A percentile compares a stretch with the other conserved stretches of the same genome.
Conservation (phyloP, 768 basidiomycete species). For the Stropharia rugosoannulata region DNA sequence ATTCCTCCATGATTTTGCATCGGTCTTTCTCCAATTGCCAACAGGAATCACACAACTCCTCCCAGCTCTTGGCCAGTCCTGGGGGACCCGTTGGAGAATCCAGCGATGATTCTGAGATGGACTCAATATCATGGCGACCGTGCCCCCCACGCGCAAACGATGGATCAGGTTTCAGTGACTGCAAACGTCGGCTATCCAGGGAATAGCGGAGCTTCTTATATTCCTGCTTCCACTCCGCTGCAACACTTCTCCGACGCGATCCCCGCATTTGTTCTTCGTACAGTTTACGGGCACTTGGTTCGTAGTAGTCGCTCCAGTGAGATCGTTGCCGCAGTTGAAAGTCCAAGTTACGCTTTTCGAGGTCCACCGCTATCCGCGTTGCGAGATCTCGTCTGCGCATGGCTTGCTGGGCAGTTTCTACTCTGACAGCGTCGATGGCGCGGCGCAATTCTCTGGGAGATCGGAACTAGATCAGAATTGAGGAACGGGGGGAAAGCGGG, state of each 20-base stretch:
- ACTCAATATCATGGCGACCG: not conserved
- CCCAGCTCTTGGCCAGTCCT: conserved; percentile 9
- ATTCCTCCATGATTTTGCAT: conserved; percentile 13
- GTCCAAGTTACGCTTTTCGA: conserved; percentile 16
- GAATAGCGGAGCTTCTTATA: conserved; percentile 16
- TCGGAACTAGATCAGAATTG: not conserved
- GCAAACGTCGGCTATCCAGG: conserved; percentile 11
- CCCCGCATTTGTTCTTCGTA: conserved; percentile 8
- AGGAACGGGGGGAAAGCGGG: not conserved
- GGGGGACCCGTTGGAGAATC: not conserved
- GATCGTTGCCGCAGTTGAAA: conserved; percentile 10
- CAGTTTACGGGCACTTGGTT: conserved; percentile 11
- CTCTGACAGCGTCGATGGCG: conserved; percentile 16
- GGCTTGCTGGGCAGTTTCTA: conserved; percentile 17
- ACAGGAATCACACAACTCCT: conserved; percentile 13
- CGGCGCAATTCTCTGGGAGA: conserved; percentile 13
- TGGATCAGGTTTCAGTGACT: conserved; percentile 8
- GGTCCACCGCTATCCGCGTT: conserved; percentile 15
- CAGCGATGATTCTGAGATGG: not conserved
- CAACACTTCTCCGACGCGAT: conserved; percentile 8
- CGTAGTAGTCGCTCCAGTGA: conserved; percentile 11
- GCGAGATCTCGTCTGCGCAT: conserved; percentile 17
- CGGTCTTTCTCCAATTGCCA: conserved; percentile 13
- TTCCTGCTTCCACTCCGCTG: conserved; percentile 17
- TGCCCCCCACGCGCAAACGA: not conserved